Conservation (phyloP, 2,329 filamentous ascomycete species). For the Bimuria novae-zelandiae region DNA sequence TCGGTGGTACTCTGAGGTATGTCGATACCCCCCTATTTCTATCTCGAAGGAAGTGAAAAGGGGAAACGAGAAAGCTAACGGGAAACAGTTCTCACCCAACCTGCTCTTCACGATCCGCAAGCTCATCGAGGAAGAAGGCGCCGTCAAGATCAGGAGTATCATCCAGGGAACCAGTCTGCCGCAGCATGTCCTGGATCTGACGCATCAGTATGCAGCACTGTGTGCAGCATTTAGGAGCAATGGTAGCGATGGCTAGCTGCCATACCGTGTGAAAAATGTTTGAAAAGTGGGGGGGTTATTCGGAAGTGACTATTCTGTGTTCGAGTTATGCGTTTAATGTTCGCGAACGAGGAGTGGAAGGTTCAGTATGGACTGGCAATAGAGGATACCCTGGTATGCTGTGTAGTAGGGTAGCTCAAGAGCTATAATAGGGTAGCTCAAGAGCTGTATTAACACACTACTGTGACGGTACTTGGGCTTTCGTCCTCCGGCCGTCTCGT, state of each 20-base stretch:
- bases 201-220: slow-evolving; percentile 92
- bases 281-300: neutral
- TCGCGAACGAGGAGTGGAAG: slow-evolving; percentile 16
- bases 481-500: too few relatives aligned
- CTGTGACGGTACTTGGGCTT: too few relatives aligned
- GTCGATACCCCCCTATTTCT: neutral
- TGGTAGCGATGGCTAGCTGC: slow-evolving; percentile 9
- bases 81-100: slow-evolving; percentile 78
- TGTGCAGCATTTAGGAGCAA: slow-evolving; percentile 80
- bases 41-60: neutral
- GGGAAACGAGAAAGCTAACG: slow-evolving; percentile 5
- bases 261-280: neutral
- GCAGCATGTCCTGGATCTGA: slow-evolving; percentile 89
- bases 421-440: neutral
- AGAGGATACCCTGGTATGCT: neutral
- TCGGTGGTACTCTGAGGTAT: slow-evolving; percentile 93
- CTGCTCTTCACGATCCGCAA: slow-evolving; percentile 86
- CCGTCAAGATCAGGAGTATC: slow-evolving; percentile 95
- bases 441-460: too few relatives aligned
- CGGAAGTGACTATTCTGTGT: neutral
- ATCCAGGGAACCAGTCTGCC: slow-evolving; percentile 94
- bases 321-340: slow-evolving; percentile 15
- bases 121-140: slow-evolving; percentile 95
- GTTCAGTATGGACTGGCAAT: neutral
- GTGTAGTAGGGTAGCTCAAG: neutral